Evolutionary conservation across 352 stramenopile genomes (phyloP).

Genomic region (Phytophthora sp.): DNA sequence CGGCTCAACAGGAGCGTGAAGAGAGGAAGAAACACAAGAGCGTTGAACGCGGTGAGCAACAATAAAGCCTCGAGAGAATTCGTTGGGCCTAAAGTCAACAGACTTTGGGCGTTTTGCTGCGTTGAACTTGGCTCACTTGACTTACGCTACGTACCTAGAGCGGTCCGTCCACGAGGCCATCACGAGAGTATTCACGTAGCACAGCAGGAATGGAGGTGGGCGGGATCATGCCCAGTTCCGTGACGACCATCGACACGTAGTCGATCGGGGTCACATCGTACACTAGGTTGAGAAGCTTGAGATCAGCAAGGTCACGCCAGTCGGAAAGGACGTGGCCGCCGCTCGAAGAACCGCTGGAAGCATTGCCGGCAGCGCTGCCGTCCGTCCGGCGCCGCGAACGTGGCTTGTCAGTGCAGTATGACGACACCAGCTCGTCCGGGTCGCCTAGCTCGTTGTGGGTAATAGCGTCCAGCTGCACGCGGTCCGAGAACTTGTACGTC

Average conservation of each 20-base stretch:
- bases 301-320: slow-evolving; percentile 75
- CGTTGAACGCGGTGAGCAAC: slow-evolving; percentile 18
- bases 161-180: slow-evolving; percentile 55
- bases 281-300: slow-evolving; percentile 88
- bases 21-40: slow-evolving; percentile 33
- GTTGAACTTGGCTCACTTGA: slow-evolving; percentile 15
- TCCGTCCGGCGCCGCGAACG: slow-evolving; percentile 27
- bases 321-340: slow-evolving; percentile 76
- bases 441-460: slow-evolving; percentile 98
- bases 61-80: slow-evolving; percentile 2
- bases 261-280: slow-evolving; percentile 97
- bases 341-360: slow-evolving; percentile 13
- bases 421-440: slow-evolving; percentile 87
- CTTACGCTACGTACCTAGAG: slow-evolving; percentile 28
- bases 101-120: slow-evolving; percentile 11
- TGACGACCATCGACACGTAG: slow-evolving; percentile 97
- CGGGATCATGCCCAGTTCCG: slow-evolving; percentile 98
- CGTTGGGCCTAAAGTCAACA: no score
- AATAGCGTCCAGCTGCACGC: slow-evolving; percentile 98
- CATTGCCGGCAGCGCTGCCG: slow-evolving; percentile 4
- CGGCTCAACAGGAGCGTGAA: slow-evolving; percentile 27
- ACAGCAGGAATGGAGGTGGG: slow-evolving; percentile 97
- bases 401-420: slow-evolving; percentile 61
- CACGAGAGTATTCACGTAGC: slow-evolving; percentile 92
- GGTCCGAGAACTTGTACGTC: slow-evolving; percentile 98